Evolutionary conservation across 106 monocot genomes (phyloP), one percentile per base, ranked within the genome.

Genomic region (Dioscorea dumetorum): DNA sequence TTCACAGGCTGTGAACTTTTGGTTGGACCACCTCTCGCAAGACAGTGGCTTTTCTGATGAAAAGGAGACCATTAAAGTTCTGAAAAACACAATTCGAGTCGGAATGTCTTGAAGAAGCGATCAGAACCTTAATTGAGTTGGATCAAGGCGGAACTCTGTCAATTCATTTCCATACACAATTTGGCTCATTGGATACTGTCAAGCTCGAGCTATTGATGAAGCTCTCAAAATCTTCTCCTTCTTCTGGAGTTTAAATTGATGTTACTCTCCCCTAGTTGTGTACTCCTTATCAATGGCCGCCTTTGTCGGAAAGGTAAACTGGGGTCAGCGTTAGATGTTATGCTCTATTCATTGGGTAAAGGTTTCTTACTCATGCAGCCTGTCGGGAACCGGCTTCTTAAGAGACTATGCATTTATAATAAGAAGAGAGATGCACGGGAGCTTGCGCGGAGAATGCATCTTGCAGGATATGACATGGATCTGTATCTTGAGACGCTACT

Each of bases 121-220:
- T 93, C 8, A 70, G 75, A 72, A 74, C 70, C 28, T 68, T 99
- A 48, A 58, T 99, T 33, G 70, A 77, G 59, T 73, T 84, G 64
- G 85, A 90, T 49, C 56, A 21, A 54, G 69, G 31, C 53, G 58
- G 22, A 73, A 60, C 22, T 67, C 56, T 5, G 48, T 57, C 8
- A 57, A 33, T 61, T 74, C 83, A 61, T 72, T 51, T 67, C 93
- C 83, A 2, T 93, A 93, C 49, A 80, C 89, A 4, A 85, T 87
- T 67, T 99, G 93, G 93, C 76, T 99, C 18, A 72, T 77, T 49
- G 93, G 93, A 20, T 87, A 70, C 48, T 93, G 90, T 70, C 82
- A 76, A 61, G 85, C 33, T 33, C 57, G 79, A 22, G 80, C 76
- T 70, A 23, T 72, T 1, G 73, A 81, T 49, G 79, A 87, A 21